Evolutionary conservation across 495 filamentous ascomycete species (phyloP), one percentile per base, ranked within the genome.

Genomic region (Hypoxylon perforatum): DNA sequence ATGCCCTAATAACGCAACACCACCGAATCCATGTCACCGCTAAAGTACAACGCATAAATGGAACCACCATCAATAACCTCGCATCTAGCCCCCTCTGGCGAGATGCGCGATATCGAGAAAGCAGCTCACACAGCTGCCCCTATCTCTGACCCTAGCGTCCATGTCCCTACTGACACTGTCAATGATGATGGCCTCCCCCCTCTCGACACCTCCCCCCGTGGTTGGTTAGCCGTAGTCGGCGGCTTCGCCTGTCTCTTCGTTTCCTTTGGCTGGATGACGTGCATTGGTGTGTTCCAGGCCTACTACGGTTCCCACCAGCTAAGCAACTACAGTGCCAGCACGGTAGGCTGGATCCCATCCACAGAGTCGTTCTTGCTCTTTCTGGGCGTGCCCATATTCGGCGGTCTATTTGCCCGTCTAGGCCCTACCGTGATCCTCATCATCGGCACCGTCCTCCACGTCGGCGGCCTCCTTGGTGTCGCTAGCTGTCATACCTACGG

Each of bases 391-490:
- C 81, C 81, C 6, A 56, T 88, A 18, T 74, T 80, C 41, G 88
- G 88, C 4, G 84, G 82, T 49, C 44, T 89, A 8, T 90, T 83
- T 61, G 90, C 92, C 63, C 83, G 80, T 49, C 85, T 86, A 45
- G 88, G 88, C 1, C 88, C 88, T 6, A 77, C 80, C 33, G 85
- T 76, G 47, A 76, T 90, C 14, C 74, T 92, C 2, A 44, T 87
- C 1, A 65, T 72, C 14, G 88, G 88, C 8, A 81, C 82, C 1
- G 73, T 90, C 41, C 62, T 90, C 41, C 86, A 90, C 63, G 84
- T 90, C 64, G 88, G 90, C 56, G 88, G 88, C 22, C 72, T 91
- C 14, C 89, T 90, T 86, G 90, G 91, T 88, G 81, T 87, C 14
- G 83, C 79, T 17, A 69, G 87, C 1, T 80, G 81, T 1, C 77